phyloP scores from a whole-genome alignment of 2,329 filamentous ascomycete genomes.

The Aspergillus sp. region DNA sequence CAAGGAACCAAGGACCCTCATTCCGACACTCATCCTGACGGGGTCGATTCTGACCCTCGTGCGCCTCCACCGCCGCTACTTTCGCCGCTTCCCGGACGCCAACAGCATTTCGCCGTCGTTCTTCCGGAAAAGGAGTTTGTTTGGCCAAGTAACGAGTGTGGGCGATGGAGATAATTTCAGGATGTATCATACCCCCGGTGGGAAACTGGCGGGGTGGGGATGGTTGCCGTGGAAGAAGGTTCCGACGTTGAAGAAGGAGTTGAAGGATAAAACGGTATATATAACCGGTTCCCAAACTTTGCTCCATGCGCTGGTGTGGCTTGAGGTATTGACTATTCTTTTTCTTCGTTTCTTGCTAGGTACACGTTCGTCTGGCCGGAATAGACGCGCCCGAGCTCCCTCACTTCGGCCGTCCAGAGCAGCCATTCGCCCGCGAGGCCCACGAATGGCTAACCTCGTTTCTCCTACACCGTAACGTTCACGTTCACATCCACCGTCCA shows the following conservation, averaged over 20 bases:
- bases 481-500: constrained; percentile 70
- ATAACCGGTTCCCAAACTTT: constrained; percentile 1
- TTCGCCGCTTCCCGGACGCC: constrained; percentile 75
- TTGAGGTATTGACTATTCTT: background rate
- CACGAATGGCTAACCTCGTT: constrained; percentile 69
- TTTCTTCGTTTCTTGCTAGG: constrained; percentile 43
- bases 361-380: constrained; percentile 81
- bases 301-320: background rate
- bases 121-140: constrained; percentile 67
- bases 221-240: constrained; percentile 68
- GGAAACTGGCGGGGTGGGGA: constrained; percentile 79
- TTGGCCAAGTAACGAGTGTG: constrained; percentile 83
- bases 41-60: constrained; percentile 29
- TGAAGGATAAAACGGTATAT: constrained; percentile 70
- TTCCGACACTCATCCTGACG: constrained; percentile 32
- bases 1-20: constrained; percentile 27
- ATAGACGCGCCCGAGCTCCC: constrained; percentile 87
- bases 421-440: constrained; percentile 76
- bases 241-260: constrained; percentile 57
- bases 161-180: constrained; percentile 96
- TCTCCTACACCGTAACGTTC: constrained; percentile 63
- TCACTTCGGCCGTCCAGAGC: constrained; percentile 82
- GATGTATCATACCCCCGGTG: constrained; percentile 90
- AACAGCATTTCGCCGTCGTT: constrained; percentile 64
- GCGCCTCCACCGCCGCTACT: constrained; percentile 44